Percentiles rank a stretch among this genome's conserved stretches.
phyloP scores from a whole-genome alignment of 805 yeast genomes.

The Starmerella bombicola region DNA sequence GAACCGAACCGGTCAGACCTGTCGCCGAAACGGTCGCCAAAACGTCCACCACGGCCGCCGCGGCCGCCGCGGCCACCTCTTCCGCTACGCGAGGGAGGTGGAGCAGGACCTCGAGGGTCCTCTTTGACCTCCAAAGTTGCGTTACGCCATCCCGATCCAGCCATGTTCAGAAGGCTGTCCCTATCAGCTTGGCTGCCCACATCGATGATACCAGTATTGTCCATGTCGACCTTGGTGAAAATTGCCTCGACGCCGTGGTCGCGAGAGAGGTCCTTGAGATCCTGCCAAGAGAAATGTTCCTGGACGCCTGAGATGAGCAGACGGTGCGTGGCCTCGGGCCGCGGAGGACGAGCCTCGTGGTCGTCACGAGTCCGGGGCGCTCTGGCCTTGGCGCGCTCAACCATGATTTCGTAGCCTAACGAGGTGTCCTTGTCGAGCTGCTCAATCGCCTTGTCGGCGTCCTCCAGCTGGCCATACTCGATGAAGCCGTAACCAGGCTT shows the following conservation, averaged over 20 bases:
- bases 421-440: conserved; percentile 35
- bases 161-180: conserved; percentile 69
- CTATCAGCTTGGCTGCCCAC: conserved; percentile 90
- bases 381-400: conserved; percentile 29
- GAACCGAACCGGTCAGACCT: conserved; percentile 21
- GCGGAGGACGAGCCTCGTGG: conserved; percentile 21
- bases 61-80: conserved; percentile 35
- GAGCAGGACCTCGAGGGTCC: conserved; percentile 38
- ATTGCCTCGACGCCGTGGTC: conserved; percentile 38
- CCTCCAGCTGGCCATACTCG: conserved; percentile 43
- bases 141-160: conserved; percentile 64
- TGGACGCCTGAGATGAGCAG: conserved; percentile 17
- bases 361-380: conserved; percentile 20
- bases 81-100: conserved; percentile 35
- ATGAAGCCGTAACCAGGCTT: conserved; percentile 57
- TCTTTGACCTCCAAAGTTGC: conserved; percentile 54
- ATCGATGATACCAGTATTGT: conserved; percentile 51
- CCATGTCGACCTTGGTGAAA: conserved; percentile 31
- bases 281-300: conserved; percentile 35
- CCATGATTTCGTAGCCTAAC: conserved; percentile 28
- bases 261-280: conserved; percentile 54
- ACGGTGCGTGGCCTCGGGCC: conserved; percentile 22
- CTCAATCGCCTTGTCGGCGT: conserved; percentile 52
- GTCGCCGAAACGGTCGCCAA: conserved; percentile 25
- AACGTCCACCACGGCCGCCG: conserved; percentile 31